phyloP scores from a whole-genome alignment of 257 asterid species.

The Jacaranda copaia region DNA sequence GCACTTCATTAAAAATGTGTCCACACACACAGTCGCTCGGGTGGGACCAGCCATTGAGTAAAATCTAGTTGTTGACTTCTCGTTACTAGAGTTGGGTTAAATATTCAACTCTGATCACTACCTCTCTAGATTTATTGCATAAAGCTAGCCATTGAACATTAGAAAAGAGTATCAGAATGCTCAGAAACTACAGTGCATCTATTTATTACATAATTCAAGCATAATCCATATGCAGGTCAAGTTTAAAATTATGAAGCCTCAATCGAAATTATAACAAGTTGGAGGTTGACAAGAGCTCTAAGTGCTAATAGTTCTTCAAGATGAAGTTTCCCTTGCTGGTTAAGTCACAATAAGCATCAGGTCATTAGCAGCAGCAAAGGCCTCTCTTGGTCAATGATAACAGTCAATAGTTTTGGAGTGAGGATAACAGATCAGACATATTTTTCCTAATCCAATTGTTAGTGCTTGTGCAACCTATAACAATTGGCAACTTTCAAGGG shows the following conservation, averaged over 20 bases:
- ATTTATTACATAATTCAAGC: background rate
- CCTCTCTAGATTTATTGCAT: background rate
- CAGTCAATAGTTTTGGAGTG: background rate
- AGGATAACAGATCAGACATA: slow-evolving; percentile 1
- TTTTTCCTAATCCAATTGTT: background rate
- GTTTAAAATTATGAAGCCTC: slow-evolving; percentile 4
- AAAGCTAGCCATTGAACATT: background rate
- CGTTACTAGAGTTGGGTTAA: background rate
- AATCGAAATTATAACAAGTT: background rate
- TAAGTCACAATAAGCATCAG: background rate
- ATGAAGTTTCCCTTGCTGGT: background rate
- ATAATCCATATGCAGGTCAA: background rate
- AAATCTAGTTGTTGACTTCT: slow-evolving; percentile 10
- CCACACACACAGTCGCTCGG: background rate
- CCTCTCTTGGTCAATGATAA: slow-evolving; percentile 5
- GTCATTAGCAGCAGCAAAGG: slow-evolving; percentile 22
- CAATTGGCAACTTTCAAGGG: slow-evolving; percentile 11
- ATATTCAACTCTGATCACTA: slow-evolving; percentile 6
- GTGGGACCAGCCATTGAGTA: slow-evolving; percentile 9
- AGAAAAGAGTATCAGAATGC: slow-evolving; percentile 8
- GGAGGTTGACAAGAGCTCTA: slow-evolving; percentile 6
- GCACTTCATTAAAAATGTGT: slow-evolving; percentile 15
- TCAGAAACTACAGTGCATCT: background rate
- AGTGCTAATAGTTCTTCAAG: background rate
- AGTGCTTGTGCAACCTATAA: slow-evolving; percentile 12